Evolutionary conservation across 805 yeast species (phyloP), one percentile per base, ranked within the genome.

Genomic region (Lipomyces mesembrius): DNA sequence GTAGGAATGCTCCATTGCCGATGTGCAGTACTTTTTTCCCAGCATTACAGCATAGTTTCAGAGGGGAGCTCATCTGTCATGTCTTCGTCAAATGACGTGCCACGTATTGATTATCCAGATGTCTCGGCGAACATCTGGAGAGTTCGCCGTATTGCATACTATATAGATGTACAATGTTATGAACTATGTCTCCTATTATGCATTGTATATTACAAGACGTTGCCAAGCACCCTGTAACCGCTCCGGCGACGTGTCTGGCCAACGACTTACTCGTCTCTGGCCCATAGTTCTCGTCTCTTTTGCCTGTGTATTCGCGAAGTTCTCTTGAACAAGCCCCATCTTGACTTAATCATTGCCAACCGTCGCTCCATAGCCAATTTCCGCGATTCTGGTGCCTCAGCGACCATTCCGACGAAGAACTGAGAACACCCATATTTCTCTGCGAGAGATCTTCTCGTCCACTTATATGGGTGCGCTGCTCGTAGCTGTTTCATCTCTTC

Each of bases 401-500:
- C 83, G 1, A 84, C 84, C 59, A 88, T 74, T 6, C 87, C 85
- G 49, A 90, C 83, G 60, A 86, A 84, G 62, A 79, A 75, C 43
- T 81, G 82, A 35, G 86, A 80, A 54, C 86, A 86, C 39, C 81
- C 78, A 75, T 82, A 91, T 77, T 86, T 81, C 68, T 81, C 78
- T 12, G 92, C 91, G 63, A 91, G 81, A 14, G 81, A 83, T 63
- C 84, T 82, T 69, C 89, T 83, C 17, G 92, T 87, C 86, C 91
- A 87, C 57, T 78, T 80, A 35, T 79, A 79, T 0, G 95, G 94
- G 73, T 90, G 85, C 52, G 78, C 75, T 14, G 72, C 66, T 74
- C 96, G 84, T 71, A 89, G 79, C 54, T 78, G 73, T 70, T 80
- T 80, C 64, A 91, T 88, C 76, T 89, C 87, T 39, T 77, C 77